phyloP scores from a whole-genome alignment of 768 basidiomycete species.

The Hypsizygus marmoreus region DNA sequence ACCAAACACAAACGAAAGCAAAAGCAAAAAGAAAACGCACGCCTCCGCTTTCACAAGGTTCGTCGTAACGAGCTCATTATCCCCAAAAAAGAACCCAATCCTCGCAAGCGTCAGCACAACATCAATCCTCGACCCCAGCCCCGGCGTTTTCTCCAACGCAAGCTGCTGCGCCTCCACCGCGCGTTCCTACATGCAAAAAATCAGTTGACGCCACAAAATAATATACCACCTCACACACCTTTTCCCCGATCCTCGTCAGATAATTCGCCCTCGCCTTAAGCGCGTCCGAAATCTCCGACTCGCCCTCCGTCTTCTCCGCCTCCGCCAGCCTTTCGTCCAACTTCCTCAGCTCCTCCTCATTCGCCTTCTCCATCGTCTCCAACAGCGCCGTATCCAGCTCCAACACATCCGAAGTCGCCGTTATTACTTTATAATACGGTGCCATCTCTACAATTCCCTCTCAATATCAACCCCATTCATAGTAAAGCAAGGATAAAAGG shows the following conservation, averaged over 20 bases:
- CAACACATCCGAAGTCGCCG: constrained; percentile 47
- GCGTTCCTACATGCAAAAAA: constrained; percentile 54
- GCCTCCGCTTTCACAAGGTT: constrained; percentile 81
- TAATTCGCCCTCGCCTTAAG: constrained; percentile 84
- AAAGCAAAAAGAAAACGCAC: constrained; percentile 44
- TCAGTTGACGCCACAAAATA: neutral
- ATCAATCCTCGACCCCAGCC: constrained; percentile 91
- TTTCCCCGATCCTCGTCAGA: constrained; percentile 88
- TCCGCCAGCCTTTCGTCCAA: constrained; percentile 81
- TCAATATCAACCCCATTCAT: too few species aligned
- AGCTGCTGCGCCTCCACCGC: constrained; percentile 79
- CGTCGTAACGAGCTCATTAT: constrained; percentile 67
- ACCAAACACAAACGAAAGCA: neutral
- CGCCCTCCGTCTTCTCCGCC: constrained; percentile 89
- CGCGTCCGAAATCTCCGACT: constrained; percentile 90
- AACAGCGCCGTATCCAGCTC: constrained; percentile 56
- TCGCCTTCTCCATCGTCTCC: constrained; percentile 63
- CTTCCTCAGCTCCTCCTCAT: constrained; percentile 68
- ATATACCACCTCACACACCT: constrained; percentile 42
- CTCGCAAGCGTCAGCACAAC: constrained; percentile 86
- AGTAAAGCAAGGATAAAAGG: neutral
- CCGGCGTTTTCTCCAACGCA: constrained; percentile 90
- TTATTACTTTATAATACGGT: constrained; percentile 72
- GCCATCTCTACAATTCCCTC: constrained; percentile 93
- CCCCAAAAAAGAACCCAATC: constrained; percentile 88